Evolutionary conservation across 805 yeast genomes (phyloP), one percentile per base, ranked within the genome.

Genomic region (Maudiozyma bulderi): DNA sequence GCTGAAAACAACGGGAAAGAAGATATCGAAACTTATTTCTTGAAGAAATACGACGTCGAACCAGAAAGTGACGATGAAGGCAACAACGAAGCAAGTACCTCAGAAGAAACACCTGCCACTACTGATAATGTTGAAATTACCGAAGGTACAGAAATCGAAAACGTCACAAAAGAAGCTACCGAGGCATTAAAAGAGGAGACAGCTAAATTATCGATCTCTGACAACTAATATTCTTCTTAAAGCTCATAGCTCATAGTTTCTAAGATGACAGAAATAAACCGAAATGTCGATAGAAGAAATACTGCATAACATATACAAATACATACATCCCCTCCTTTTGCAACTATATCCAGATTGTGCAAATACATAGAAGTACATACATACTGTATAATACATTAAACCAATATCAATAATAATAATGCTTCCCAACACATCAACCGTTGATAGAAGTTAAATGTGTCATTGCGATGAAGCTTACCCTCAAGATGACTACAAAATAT

Each of bases 1-100:
- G 96, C 98, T 8, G 96, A 90, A 61, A 78, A 76, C 55, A 84
- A 81, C 57, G 81, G 79, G 45, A 78, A 83, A 59, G 83, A 78
- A 51, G 88, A 82, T 31, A 83, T 89, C 14, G 95, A 87, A 55
- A 82, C 78, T 40, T 90, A 81, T 70, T 77, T 87, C 61, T 72
- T 90, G 60, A 76, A 78, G 63, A 81, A 81, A 57, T 91, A 74
- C 57, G 84, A 86, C 43, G 78, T 85, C 43, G 83, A 78, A 48
- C 82, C 79, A 13, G 83, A 78, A 51, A 78, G 77, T 44, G 72
- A 67, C n/a, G 73, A 65, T 9, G 80, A 73, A 42, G 72, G 65
- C 35, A 52, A 73, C 1, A 74, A 73, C 6, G 70, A 66, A n/a
- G 30, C n/a, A 20, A 20, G 1, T 9, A 3, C 8, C 7, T 8